phyloP scores from a whole-genome alignment of 805 yeast genomes.

The Ogataea trehaloabstinens region DNA sequence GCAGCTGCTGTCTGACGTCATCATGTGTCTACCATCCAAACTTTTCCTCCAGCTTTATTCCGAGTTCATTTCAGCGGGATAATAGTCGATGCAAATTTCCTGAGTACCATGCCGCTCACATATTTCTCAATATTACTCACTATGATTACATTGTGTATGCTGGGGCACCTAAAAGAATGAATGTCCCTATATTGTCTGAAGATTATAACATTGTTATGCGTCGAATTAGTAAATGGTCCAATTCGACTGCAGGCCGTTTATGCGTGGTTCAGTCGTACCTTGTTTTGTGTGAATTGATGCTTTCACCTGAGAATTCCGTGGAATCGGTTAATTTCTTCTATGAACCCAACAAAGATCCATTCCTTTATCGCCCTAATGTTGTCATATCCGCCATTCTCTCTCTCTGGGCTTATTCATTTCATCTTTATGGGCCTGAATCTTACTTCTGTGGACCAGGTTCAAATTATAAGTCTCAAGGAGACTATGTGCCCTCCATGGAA shows the following conservation, averaged over 20 bases:
- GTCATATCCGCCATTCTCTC: constrained; percentile 36
- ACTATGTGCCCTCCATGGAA: constrained; percentile 37
- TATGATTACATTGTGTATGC: constrained; percentile 73
- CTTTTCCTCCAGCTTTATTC: constrained; percentile 4
- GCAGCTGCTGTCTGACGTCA: constrained; percentile 19
- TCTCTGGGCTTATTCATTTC: constrained; percentile 49
- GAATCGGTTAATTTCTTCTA: constrained; percentile 29
- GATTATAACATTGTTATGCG: constrained; percentile 50
- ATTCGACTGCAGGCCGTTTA: constrained; percentile 41
- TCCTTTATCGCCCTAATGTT: constrained; percentile 34
- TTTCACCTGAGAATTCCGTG: constrained; percentile 31
- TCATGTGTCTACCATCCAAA: constrained; percentile 16
- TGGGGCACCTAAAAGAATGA: constrained; percentile 75
- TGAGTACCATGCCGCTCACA: constrained; percentile 66
- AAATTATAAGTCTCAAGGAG: constrained; percentile 3
- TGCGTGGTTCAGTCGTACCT: constrained; percentile 55
- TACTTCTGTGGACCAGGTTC: constrained; percentile 22
- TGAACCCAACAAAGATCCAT: constrained; percentile 34
- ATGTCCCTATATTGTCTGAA: constrained; percentile 49
- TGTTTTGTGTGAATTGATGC: constrained; percentile 53
- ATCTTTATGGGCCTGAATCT: constrained; percentile 49
- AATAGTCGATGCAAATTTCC: constrained; percentile 54
- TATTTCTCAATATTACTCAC: constrained; percentile 59
- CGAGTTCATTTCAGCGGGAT: constrained; percentile 7
- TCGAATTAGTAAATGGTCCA: constrained; percentile 50